Base-by-base conservation (phyloP, 1,139 yeast species). In the Candida tunisiensis region DNA sequence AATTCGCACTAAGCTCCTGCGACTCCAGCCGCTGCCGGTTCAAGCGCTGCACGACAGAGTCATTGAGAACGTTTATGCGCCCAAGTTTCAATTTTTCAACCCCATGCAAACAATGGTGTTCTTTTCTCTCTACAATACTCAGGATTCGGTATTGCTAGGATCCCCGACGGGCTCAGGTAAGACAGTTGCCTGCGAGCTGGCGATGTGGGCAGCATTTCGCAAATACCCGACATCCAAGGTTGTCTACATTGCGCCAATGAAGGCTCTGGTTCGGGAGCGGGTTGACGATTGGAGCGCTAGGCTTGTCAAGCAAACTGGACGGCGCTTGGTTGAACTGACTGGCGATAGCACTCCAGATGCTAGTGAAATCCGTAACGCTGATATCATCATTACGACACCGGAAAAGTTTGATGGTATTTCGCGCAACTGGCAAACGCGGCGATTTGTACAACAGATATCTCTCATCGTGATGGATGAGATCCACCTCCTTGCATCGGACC, bases 81-180 rank as follows among this genome's bases (percentile, higher is more conserved):
- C 51, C 5, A 70, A 68, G 36, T 88, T 88, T 59, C 67, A 67
- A 31, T 88, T 79, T 49, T 91, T 91, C 62, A 91, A 91, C 46
- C 98, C 98, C 5, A 85, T 91, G 94, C 98, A 91, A 53, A 85
- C 96, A 0, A 88, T 88, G 96, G 69, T 78, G 0, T 91, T 91
- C 53, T 93, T 85, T 45, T 69, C 93, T 0, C 55, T 91, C 24
- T 91, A 85, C 51, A 74, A 88, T 46, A 56, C 75, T 2, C 69
- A 75, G 37, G 66, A 74, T 3, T 79, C 79, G 48, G 85, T 77
- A 0, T 78, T 91, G 50, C 80, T 91, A 24, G 99, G 99, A 9
- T 85, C 96, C 0, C 99, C 99, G 3, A 91, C 98, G 2, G 98
- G 98, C 17, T 88, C 98, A 0, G 99, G 99, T 39, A 91, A 91